Conservation (phyloP, 2,329 filamentous ascomycete genomes). For the Coniella vitis region DNA sequence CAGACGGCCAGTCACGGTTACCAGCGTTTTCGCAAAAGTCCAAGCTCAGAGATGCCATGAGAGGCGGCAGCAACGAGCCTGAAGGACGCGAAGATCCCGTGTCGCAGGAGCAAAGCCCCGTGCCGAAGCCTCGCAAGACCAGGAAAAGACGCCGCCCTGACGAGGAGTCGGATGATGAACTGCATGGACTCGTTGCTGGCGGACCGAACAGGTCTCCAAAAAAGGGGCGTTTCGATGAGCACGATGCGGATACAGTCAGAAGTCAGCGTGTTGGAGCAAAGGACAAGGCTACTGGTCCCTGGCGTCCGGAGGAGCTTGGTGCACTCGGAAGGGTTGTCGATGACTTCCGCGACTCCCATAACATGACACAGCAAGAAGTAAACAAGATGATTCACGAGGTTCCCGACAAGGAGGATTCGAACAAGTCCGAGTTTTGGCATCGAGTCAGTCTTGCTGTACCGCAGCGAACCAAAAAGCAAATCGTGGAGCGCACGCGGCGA, state of each 20-base stretch:
- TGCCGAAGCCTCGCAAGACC: not conserved
- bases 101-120: not conserved
- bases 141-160: conserved; percentile 1
- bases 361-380: conserved; percentile 37
- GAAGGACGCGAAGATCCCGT: not conserved
- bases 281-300: conserved; percentile 28
- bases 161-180: conserved; percentile 9
- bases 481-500: conserved; percentile 52
- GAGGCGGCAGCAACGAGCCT: not conserved
- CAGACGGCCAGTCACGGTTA: conserved; percentile 4
- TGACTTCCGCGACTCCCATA: conserved; percentile 35
- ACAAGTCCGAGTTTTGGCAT: conserved; percentile 42
- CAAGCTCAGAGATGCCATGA: conserved; percentile 2
- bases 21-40: conserved; percentile 5
- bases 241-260: not conserved
- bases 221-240: not conserved
- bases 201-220: conserved; percentile 6
- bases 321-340: conserved; percentile 36
- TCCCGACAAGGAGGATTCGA: conserved; percentile 17
- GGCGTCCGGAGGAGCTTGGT: conserved; percentile 36
- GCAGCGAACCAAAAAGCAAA: conserved; percentile 43
- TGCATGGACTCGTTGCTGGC: conserved; percentile 8
- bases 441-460: conserved; percentile 41
- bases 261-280: not conserved
- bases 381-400: conserved; percentile 29